Conservation (phyloP, 2,329 filamentous ascomycete genomes). For the Aspergillus sp. region DNA sequence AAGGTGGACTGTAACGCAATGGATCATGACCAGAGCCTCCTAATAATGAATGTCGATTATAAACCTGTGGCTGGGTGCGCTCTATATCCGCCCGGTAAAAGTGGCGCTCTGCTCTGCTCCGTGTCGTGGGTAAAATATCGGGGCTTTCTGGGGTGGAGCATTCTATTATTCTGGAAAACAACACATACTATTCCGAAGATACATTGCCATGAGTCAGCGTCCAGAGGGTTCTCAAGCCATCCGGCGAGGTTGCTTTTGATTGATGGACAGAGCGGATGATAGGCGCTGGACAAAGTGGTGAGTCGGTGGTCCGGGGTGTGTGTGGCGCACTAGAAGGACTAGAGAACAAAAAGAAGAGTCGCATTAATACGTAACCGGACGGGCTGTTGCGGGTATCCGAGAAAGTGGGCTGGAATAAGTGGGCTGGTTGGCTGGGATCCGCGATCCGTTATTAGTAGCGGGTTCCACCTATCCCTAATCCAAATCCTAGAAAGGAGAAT, state of each 20-base stretch:
- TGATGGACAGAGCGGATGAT: background rate
- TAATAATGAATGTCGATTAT: too few relatives aligned
- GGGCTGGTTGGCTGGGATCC: background rate
- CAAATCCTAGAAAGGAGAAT: background rate
- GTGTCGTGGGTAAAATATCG: background rate
- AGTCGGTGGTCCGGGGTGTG: too few relatives aligned
- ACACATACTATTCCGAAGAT: background rate
- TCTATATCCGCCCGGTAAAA: background rate
- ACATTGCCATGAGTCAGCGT: background rate
- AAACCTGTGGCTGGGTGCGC: background rate
- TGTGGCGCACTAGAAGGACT: background rate
- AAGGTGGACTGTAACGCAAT: too few relatives aligned
- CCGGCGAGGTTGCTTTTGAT: too few relatives aligned
- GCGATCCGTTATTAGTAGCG: background rate
- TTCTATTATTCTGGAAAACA: background rate
- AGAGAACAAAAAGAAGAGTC: background rate
- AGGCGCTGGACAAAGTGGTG: background rate
- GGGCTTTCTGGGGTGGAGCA: background rate
- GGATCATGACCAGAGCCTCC: too few relatives aligned
- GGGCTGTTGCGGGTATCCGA: background rate
- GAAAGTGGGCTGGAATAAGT: background rate
- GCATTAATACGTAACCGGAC: background rate
- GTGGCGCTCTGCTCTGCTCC: too few relatives aligned
- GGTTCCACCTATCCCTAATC: background rate
- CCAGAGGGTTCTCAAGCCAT: too few relatives aligned